Evolutionary conservation across 2,329 filamentous ascomycete species (phyloP).

Genomic region (Rhynchosporium graminicola): DNA sequence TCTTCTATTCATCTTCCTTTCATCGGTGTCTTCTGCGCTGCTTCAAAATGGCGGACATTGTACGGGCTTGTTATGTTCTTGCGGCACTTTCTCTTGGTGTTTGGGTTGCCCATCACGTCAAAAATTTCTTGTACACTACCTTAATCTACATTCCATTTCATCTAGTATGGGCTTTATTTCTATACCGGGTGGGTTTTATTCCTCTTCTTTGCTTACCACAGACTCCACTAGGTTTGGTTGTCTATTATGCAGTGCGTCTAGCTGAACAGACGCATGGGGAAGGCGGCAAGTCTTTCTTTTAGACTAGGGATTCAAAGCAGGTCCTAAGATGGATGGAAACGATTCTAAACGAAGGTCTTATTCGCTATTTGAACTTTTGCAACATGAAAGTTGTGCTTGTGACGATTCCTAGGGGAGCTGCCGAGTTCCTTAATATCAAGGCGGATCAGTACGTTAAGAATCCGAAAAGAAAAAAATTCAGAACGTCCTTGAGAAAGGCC

Average conservation of each 20-base stretch:
- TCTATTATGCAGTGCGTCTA: background rate
- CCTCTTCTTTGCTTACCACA: conserved; percentile 21
- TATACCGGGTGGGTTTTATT: conserved; percentile 28
- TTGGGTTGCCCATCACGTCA: background rate
- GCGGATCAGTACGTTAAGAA: conserved; percentile 30
- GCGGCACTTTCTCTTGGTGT: background rate
- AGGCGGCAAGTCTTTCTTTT: conserved; percentile 20
- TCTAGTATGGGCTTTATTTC: conserved; percentile 20
- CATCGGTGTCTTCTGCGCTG: background rate
- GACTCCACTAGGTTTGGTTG: conserved; percentile 20
- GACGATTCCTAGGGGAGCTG: conserved; percentile 20
- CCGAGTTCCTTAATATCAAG: conserved; percentile 22
- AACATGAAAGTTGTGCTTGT: conserved; percentile 25
- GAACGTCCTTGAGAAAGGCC: conserved; percentile 55
- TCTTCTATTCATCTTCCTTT: background rate
- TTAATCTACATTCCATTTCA: conserved; percentile 18
- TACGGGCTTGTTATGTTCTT: conserved; percentile 8
- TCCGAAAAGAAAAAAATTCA: conserved; percentile 45
- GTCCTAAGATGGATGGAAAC: conserved; percentile 24
- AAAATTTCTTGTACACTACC: conserved; percentile 5
- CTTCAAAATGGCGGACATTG: background rate
- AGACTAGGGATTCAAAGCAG: conserved; percentile 7
- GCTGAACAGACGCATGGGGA: conserved; percentile 5
- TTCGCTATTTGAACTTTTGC: conserved; percentile 27
- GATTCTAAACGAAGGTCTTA: conserved; percentile 24